Conservation (phyloP, 2,329 filamentous ascomycete genomes). For the Epicoccum nigrum region DNA sequence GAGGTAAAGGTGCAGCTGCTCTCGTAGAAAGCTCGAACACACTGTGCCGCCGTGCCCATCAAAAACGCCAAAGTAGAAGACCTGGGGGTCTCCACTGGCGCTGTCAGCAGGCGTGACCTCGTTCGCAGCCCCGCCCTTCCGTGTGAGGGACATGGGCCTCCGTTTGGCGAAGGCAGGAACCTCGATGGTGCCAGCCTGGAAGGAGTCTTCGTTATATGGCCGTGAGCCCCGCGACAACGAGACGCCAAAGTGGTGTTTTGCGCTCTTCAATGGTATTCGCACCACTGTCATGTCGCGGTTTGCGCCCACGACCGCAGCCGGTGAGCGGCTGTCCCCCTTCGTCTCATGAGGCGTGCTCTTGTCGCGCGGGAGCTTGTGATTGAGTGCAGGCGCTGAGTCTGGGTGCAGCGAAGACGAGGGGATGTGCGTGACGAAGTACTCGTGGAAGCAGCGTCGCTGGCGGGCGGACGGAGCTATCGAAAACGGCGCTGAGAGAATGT, state of each 20-base stretch:
- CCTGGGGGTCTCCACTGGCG: slow-evolving; percentile 85
- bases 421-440: slow-evolving; percentile 96
- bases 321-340: slow-evolving; percentile 44
- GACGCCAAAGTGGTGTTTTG: slow-evolving; percentile 94
- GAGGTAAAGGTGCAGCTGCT: slow-evolving; percentile 86
- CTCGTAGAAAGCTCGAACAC: slow-evolving; percentile 84
- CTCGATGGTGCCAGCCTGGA: slow-evolving; percentile 92
- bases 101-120: slow-evolving; percentile 75
- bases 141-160: slow-evolving; percentile 68
- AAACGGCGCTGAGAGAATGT: slow-evolving; percentile 9
- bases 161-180: slow-evolving; percentile 91
- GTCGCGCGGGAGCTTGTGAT: slow-evolving; percentile 85
- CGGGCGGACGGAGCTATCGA: slow-evolving; percentile 22
- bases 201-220: slow-evolving; percentile 90
- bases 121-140: slow-evolving; percentile 45
- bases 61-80: slow-evolving; percentile 97
- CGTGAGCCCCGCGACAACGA: slow-evolving; percentile 79
- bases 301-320: slow-evolving; percentile 45
- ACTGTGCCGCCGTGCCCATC: slow-evolving; percentile 92
- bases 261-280: slow-evolving; percentile 88
- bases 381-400: slow-evolving; percentile 72
- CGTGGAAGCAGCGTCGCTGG: slow-evolving; percentile 70
- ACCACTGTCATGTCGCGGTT: slow-evolving; percentile 85
- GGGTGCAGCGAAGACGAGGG: slow-evolving; percentile 92
- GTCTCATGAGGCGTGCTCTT: slow-evolving; percentile 78